Percentiles rank a stretch among this genome's conserved stretches.
These are phyloP conservation scores for Williopsis jadinii DNA, from an alignment of 1,139 yeast species.

Conservation along the genomic window DNA sequence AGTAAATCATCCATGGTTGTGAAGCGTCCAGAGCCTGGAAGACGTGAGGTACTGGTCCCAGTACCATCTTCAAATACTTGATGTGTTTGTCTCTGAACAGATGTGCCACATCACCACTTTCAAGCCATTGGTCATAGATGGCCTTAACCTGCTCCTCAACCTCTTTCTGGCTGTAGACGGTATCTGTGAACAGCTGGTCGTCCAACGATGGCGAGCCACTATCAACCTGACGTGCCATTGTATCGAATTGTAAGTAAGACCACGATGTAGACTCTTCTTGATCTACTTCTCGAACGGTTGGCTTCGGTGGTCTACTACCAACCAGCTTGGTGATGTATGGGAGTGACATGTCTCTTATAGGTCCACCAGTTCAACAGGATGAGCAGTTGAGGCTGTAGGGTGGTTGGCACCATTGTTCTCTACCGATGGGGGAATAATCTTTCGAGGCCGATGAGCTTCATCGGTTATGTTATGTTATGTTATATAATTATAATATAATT, in stretches of 20 bases:
- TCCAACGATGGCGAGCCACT: conserved; percentile 7
- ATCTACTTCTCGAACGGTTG: conserved; percentile 2
- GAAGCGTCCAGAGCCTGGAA: conserved; percentile 65
- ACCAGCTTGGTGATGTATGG: no score
- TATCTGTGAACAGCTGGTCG: conserved; percentile 29
- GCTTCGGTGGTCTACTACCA: no score
- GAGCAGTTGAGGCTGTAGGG: no score
- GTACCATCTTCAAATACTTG: conserved; percentile 33
- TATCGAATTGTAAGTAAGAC: conserved; percentile 6
- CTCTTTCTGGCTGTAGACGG: conserved; percentile 35
- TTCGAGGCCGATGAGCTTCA: no score
- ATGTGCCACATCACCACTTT: conserved; percentile 17
- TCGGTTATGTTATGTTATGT: no score
- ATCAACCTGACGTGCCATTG: conserved; percentile 11
- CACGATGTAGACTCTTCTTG: neutral
- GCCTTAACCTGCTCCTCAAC: conserved; percentile 32
- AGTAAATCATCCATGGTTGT: conserved; percentile 84
- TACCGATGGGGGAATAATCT: no score
- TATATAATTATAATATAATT: no score
- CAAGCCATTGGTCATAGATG: conserved; percentile 23
- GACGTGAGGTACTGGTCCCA: conserved; percentile 42
- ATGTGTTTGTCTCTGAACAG: conserved; percentile 26
- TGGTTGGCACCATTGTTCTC: no score
- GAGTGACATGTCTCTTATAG: no score
- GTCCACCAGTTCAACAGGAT: no score